phyloP scores from a whole-genome alignment of 2,329 filamentous ascomycete species.

The Aulographum hederae region DNA sequence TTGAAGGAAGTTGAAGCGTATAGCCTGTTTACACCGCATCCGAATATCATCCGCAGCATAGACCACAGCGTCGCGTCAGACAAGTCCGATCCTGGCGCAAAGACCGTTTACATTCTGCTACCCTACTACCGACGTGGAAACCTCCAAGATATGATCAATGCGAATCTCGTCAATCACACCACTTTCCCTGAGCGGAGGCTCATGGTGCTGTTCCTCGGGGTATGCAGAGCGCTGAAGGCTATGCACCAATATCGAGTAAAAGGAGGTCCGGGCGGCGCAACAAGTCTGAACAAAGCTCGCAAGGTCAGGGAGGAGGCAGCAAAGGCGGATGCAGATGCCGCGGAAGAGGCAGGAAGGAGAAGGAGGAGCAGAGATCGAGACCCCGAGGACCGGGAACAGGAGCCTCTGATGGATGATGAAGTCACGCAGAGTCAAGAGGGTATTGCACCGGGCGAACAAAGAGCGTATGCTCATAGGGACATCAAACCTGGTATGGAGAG shows the following conservation, averaged over 20 bases:
- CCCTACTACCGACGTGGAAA: constrained; percentile 94
- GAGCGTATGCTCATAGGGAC: constrained; percentile 85
- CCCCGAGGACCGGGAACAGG: constrained; percentile 23
- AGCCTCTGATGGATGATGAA: constrained; percentile 69
- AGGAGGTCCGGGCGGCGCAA: constrained; percentile 31
- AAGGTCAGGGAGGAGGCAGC: constrained; percentile 36
- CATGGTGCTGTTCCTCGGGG: constrained; percentile 80
- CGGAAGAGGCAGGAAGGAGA: constrained; percentile 25
- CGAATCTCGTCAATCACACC: constrained; percentile 89
- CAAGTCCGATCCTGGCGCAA: constrained; percentile 46
- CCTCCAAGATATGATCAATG: constrained; percentile 95
- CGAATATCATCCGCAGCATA: constrained; percentile 71
- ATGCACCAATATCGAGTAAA: constrained; percentile 79
- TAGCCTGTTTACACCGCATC: constrained; percentile 64
- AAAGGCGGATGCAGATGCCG: constrained; percentile 29
- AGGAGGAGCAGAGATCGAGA: constrained; percentile 21
- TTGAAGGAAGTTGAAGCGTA: constrained; percentile 97
- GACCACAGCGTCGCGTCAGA: constrained; percentile 72
- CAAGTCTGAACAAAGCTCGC: constrained; percentile 34
- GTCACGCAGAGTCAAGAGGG: constrained; percentile 49
- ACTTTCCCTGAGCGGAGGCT: constrained; percentile 73
- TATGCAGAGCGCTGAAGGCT: constrained; percentile 68
- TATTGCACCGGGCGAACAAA: constrained; percentile 45
- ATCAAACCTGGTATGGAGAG: constrained; percentile 66
- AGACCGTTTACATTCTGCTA: constrained; percentile 91